Conservation (phyloP, 352 stramenopile genomes). For the Globisporangium paddicum region DNA sequence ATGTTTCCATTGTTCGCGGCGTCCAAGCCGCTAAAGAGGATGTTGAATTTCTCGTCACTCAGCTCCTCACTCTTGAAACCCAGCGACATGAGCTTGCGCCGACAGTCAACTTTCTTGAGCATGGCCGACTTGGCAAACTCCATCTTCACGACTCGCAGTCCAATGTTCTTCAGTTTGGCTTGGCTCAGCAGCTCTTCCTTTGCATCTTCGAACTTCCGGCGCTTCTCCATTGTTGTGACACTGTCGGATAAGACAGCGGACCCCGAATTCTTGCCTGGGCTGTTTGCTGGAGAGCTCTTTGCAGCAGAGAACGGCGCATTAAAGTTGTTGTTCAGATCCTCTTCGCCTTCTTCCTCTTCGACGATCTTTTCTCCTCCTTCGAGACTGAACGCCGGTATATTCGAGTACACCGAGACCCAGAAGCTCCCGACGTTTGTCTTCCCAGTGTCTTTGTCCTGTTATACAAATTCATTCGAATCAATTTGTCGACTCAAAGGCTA, state of each 20-base stretch:
- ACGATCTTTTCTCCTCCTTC: conserved; percentile 73
- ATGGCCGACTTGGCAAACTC: conserved; percentile 56
- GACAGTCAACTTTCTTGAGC: conserved; percentile 51
- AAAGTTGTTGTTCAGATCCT: conserved; percentile 19
- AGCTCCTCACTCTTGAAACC: conserved; percentile 67
- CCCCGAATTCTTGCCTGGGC: conserved; percentile 28
- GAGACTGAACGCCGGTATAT: conserved; percentile 58
- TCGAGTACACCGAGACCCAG: conserved; percentile 79
- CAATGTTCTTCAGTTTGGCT: conserved; percentile 60
- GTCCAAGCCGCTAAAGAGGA: conserved; percentile 55
- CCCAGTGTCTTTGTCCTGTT: conserved; percentile 67
- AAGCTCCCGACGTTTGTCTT: conserved; percentile 78
- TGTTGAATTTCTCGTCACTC: conserved; percentile 65
- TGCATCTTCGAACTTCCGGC: conserved; percentile 60
- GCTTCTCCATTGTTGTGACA: conserved; percentile 32
- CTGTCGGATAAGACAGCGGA: conserved; percentile 26
- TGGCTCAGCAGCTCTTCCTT: conserved; percentile 67
- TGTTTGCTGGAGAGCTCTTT: conserved; percentile 17
- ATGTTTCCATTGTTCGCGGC: conserved; percentile 33
- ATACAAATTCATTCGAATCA: not conserved
- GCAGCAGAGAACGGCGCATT: not conserved
- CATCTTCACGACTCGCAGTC: conserved; percentile 53
- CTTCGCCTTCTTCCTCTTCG: conserved; percentile 73
- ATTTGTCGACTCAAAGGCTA: not conserved
- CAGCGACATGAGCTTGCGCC: conserved; percentile 51